Base-by-base conservation (phyloP, 1,284 basidiomycete species). In the Caloboletus firmus region DNA sequence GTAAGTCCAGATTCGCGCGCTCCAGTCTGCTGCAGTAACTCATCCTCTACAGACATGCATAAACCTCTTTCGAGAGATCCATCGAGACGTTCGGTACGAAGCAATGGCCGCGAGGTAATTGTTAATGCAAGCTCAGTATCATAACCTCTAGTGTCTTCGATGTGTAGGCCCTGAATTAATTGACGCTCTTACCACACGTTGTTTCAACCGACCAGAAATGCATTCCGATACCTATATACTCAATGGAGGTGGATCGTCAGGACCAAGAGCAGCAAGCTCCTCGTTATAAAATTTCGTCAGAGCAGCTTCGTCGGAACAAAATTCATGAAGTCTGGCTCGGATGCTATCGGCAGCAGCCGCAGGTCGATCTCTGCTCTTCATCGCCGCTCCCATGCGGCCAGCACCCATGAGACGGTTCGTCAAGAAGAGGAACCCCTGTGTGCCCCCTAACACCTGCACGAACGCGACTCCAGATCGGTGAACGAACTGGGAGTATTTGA, bases 391-490 rank as follows among this genome's bases (percentile, higher is more conserved):
- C 73, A 84, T 76, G 51, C 85, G 76, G 42, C 84, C 87, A 8
- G 81, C 79, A 1, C 80, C 83, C 78, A 90, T 84, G 51, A 95
- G 76, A 34, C 93, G 78, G 69, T 97, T 97, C 55, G 90, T 93
- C 58, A 93, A 75, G 78, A 93, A 95, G 53, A 93, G 73, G 72
- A 94, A 95, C 0, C 93, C 93, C 51, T 85, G 77, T 13, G 78
- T 70, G 1, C 84, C 88, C 2, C 89, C 91, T n/a, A 93, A 64
- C 49, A 94, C 87, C 67, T 95, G 92, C 15, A 93, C 84, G 62
- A 96, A 91, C 5, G 91, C 92, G 13, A 91, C 82, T 1, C 95
- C 95, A 2, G 89, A 84, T 41, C 87, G 84, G 66, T 96, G 94
- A 26, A 95, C 89, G 69, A 92, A 96, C 67, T 96, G 94, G 9